Conservation (phyloP, 495 filamentous ascomycete species). For the Xylaria venustula region DNA sequence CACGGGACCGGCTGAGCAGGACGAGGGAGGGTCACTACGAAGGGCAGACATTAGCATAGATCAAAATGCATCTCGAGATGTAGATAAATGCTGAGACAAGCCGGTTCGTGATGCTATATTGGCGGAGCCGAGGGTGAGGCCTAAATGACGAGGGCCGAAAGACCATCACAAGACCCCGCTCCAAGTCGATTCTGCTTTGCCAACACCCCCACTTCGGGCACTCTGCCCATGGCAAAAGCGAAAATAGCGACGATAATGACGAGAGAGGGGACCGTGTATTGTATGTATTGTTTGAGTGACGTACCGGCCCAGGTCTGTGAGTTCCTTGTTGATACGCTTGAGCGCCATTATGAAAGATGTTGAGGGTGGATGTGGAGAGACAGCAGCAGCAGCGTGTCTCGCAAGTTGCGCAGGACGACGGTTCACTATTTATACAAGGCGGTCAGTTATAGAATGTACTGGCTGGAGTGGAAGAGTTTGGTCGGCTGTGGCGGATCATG, state of each 20-base stretch:
- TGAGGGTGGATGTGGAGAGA: constrained; percentile 13
- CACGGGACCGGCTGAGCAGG: constrained; percentile 94
- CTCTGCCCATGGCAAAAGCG: constrained; percentile 14
- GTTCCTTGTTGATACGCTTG: constrained; percentile 99
- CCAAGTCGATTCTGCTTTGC: constrained; percentile 15
- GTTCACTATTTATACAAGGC: constrained; percentile 24
- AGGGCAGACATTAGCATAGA: constrained; percentile 39
- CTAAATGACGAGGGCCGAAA: neutral
- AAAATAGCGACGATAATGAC: constrained; percentile 14
- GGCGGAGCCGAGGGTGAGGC: no score
- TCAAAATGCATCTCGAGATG: neutral
- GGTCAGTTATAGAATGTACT: constrained; percentile 30
- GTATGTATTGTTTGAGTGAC: constrained; percentile 24
- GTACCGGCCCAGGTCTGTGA: constrained; percentile 98
- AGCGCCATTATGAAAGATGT: constrained; percentile 73
- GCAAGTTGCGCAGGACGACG: constrained; percentile 14
- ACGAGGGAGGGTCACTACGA: constrained; percentile 91
- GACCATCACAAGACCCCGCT: constrained; percentile 32
- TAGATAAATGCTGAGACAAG: no score
- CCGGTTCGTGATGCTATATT: no score
- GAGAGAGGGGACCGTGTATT: constrained; percentile 13
- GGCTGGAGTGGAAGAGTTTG: constrained; percentile 12
- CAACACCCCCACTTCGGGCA: constrained; percentile 34
- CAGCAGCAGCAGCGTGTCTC: neutral
- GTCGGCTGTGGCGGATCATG: neutral